Evolutionary conservation across 805 yeast genomes (phyloP).

Genomic region (Candida vartiovaarae): DNA sequence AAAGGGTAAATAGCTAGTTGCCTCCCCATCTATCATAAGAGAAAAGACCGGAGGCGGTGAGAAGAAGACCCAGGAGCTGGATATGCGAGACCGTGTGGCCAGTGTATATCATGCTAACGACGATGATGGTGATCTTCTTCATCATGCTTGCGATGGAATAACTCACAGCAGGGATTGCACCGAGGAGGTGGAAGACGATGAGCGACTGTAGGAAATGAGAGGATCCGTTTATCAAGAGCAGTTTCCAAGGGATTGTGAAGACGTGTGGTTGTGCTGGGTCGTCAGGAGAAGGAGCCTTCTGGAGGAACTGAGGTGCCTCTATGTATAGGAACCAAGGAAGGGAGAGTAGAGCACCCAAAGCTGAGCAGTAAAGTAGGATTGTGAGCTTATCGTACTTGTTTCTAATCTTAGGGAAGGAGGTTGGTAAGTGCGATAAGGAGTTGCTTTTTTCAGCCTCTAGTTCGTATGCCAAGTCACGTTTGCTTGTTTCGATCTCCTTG

Average conservation of each 20-base stretch:
- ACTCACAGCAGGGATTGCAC: constrained; percentile 75
- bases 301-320: constrained; percentile 40
- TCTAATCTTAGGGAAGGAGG: constrained; percentile 15
- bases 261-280: constrained; percentile 19
- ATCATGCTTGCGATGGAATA: constrained; percentile 83
- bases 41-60: constrained; percentile 51
- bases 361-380: constrained; percentile 71
- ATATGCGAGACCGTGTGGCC: constrained; percentile 38
- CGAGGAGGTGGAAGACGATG: constrained; percentile 73
- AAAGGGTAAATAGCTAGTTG: not conserved
- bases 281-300: constrained; percentile 2
- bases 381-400: constrained; percentile 73
- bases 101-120: constrained; percentile 64
- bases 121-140: constrained; percentile 80
- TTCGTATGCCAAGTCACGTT: constrained; percentile 10
- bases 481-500: constrained; percentile 8
- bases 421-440: not conserved
- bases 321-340: constrained; percentile 64
- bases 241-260: constrained; percentile 35
- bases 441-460: constrained; percentile 10
- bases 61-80: constrained; percentile 43
- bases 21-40: constrained; percentile 56
- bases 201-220: constrained; percentile 77
- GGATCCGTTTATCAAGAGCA: constrained; percentile 59
- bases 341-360: constrained; percentile 63